Base-by-base conservation (phyloP, 2,329 filamentous ascomycete genomes). In the Cladorrhinum sp. region DNA sequence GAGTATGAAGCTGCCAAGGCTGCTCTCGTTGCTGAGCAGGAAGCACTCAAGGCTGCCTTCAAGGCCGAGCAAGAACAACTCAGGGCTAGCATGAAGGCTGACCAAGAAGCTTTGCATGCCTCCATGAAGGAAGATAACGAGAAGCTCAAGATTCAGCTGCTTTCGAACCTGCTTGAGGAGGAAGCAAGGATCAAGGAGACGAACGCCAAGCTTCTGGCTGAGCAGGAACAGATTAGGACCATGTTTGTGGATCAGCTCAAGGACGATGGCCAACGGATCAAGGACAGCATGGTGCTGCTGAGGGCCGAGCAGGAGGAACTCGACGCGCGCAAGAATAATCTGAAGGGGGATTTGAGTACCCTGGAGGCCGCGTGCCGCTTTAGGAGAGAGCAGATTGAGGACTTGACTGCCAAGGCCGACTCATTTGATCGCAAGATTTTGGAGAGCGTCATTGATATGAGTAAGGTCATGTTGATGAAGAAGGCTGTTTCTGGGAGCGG, bases 391-490 rank as follows among this genome's bases (percentile, higher is more conserved):
- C 95, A 98, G 76, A 85, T 99, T 62, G 86, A 91, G 51, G 83
- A 90, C 24, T 97, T 99, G 90, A 94, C 98, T 73, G 80, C 84
- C 10, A 90, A 94, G 64, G 95, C 94, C 2, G 92, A 97, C 73
- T 85, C 86, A 2, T 81, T 99, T 23, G 95, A 99, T 77, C 90
- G 93, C 57, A 88, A 95, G 24, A 96, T 99, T 67, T 79, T 99
- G 30, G 94, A 98, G 66, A 93, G 94, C 24, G 91, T 98, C 64
- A 96, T 99, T 77, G 93, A 98, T 69, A 94, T 98, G 73, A 97
- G 94, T 20, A 89, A 94, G 6, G 87, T 94, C 24, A 82, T 97
- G n/a, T 84, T 98, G 61, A 90, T 95, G 79, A 77, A 49, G 21
- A 57, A 57, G 54, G 42, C 53, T 26, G 53, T 36, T 36, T 36